Percentiles rank a stretch among this genome's conserved stretches.
phyloP scores from a whole-genome alignment of 2,329 filamentous ascomycete species.

The Claviceps africana region DNA sequence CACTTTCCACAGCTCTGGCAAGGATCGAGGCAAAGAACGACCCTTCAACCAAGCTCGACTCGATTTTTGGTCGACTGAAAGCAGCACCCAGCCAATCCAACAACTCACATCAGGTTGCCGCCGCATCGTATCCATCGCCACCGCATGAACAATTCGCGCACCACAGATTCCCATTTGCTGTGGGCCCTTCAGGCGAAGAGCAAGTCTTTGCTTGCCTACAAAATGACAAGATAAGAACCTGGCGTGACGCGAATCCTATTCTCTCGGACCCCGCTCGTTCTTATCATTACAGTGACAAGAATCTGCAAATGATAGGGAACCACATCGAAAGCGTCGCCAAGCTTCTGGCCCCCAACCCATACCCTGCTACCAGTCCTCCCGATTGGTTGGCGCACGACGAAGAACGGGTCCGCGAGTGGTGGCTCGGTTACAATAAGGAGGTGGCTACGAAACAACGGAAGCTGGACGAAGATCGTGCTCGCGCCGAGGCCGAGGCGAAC shows the following conservation, averaged over 20 bases:
- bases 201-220: conserved; percentile 29
- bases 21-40: conserved; percentile 27
- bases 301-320: conserved; percentile 27
- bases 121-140: background rate
- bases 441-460: conserved; percentile 23
- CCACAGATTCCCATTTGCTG: conserved; percentile 17
- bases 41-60: conserved; percentile 24
- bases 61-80: conserved; percentile 25
- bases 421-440: conserved; percentile 32
- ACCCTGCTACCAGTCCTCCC: conserved; percentile 36
- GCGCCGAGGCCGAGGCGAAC: conserved; percentile 20
- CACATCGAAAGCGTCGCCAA: conserved; percentile 29
- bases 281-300: conserved; percentile 28
- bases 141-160: background rate
- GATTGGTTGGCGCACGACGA: conserved; percentile 34
- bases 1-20: conserved; percentile 28
- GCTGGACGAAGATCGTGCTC: conserved; percentile 24
- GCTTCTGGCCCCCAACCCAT: conserved; percentile 30
- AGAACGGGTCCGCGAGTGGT: conserved; percentile 38
- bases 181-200: conserved; percentile 23
- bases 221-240: conserved; percentile 30
- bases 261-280: conserved; percentile 18
- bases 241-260: conserved; percentile 26
- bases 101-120: conserved; percentile 4
- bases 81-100: conserved; percentile 2